Evolutionary conservation across 2,329 filamentous ascomycete species (phyloP), one percentile per base, ranked within the genome.

Genomic region (Aspergillus eucalypticola): DNA sequence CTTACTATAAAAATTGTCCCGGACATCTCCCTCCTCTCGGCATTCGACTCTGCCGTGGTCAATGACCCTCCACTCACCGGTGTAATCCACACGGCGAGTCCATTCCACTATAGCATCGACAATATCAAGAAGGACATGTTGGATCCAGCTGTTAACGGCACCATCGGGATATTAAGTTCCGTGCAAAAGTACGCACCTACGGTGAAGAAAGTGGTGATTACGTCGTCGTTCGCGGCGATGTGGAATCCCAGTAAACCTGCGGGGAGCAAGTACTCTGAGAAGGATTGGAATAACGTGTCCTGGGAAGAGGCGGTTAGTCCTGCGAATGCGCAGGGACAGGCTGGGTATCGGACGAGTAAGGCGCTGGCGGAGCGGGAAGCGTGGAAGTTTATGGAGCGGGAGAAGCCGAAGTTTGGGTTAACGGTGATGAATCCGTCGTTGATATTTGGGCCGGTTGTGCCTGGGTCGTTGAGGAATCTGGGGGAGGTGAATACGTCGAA

Each of bases 31-130:
- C 70, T 84, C 8, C 55, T 60, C 11, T 56, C 56, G n/a, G 89
- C 88, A 8, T 94, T 93, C 64, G 83, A 88, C 59, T 71, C 81
- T 62, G 84, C 83, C 8, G 81, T 86, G 27, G 73, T 82, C 48
- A 84, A 83, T 10, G 79, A 85, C 48, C 83, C 83, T 0, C 84
- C 85, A 0, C 88, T 93, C 60, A 86, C 90, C 67, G 86, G 82
- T 21, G 88, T 93, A 50, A 82, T 91, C 53, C 88, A 91, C 73
- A 90, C 88, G 2, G 88, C 88, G 1, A 86, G 83, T 0, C 89
- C 90, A 0, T 92, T 89, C 77, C 86, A 89, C 67, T 83, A 87
- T 71, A 86, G 87, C 29, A 85, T 92, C 54, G 58, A 60, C 25
- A 64, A 69, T 39, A 56, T 60, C 3, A 61, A 63, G 27, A 57